A percentile compares a stretch with the other conserved stretches of the same genome.
These are phyloP conservation scores for Termitomyces sp. DNA, from an alignment of 768 basidiomycete species.

Conservation along the genomic window DNA sequence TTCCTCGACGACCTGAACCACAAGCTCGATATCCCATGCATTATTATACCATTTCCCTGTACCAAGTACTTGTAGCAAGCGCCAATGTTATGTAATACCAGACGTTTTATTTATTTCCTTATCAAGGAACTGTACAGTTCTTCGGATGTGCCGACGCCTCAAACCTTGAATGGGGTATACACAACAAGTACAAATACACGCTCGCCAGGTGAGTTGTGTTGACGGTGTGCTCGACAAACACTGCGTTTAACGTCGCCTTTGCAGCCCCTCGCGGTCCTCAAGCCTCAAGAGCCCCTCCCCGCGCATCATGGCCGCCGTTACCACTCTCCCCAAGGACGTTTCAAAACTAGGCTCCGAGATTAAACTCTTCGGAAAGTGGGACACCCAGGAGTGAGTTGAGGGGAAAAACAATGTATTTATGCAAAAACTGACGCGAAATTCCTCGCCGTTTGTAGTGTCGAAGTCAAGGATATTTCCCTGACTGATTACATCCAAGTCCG, in stretches of 20 bases:
- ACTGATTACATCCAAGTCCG: constrained; percentile 99
- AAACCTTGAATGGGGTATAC: constrained; percentile 36
- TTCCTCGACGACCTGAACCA: neutral
- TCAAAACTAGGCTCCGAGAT: constrained; percentile 79
- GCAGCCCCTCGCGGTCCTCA: constrained; percentile 25
- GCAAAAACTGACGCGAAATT: neutral
- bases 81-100: neutral
- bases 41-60: neutral
- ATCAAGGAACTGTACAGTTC: constrained; percentile 38
- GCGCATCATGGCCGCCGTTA: constrained; percentile 53
- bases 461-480: constrained; percentile 98
- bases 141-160: constrained; percentile 31
- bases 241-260: constrained; percentile 14
- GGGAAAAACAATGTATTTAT: too few relatives aligned
- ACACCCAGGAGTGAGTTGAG: constrained; percentile 92
- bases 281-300: constrained; percentile 30
- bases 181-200: constrained; percentile 46
- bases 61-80: neutral
- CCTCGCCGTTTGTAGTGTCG: constrained; percentile 57
- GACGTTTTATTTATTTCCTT: constrained; percentile 4
- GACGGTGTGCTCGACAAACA: constrained; percentile 26
- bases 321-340: constrained; percentile 78
- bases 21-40: constrained; percentile 6
- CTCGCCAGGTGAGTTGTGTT: constrained; percentile 27
- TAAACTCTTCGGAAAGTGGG: constrained; percentile 99